These are phyloP conservation scores for Trichoderma polysporum DNA, from an alignment of 2,329 filamentous ascomycete genomes.

Conservation along the genomic window DNA sequence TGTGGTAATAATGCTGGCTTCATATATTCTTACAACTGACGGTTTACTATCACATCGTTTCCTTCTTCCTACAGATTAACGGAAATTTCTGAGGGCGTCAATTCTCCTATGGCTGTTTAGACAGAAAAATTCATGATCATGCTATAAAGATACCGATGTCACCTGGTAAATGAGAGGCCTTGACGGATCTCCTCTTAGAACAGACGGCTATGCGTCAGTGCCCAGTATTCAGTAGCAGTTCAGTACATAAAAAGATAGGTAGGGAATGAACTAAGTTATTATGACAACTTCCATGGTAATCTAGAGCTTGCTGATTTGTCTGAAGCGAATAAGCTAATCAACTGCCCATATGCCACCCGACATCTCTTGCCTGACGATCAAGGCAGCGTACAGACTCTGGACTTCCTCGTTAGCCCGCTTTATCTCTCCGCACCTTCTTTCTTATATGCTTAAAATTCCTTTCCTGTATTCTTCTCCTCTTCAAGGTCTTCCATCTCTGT, in stretches of 20 bases:
- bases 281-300: background rate
- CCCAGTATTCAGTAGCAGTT: background rate
- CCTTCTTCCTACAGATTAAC: too few species aligned
- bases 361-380: background rate
- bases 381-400: background rate
- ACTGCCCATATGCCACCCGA: background rate
- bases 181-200: too few species aligned
- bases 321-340: background rate
- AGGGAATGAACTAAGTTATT: background rate
- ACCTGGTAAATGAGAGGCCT: too few species aligned
- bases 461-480: background rate
- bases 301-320: rapidly evolving
- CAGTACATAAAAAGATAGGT: background rate
- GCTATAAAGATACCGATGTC: too few species aligned
- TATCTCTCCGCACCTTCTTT: background rate
- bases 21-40: background rate
- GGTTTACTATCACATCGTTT: background rate
- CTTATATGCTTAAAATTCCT: too few species aligned
- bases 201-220: background rate
- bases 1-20: background rate
- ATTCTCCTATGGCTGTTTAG: too few species aligned
- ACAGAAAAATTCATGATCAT: too few species aligned
- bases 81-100: too few species aligned
- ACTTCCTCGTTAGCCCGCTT: background rate
- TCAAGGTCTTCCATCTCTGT: background rate